Evolutionary conservation across 345 rosid genomes (phyloP).

Genomic region (Combretum micranthum): DNA sequence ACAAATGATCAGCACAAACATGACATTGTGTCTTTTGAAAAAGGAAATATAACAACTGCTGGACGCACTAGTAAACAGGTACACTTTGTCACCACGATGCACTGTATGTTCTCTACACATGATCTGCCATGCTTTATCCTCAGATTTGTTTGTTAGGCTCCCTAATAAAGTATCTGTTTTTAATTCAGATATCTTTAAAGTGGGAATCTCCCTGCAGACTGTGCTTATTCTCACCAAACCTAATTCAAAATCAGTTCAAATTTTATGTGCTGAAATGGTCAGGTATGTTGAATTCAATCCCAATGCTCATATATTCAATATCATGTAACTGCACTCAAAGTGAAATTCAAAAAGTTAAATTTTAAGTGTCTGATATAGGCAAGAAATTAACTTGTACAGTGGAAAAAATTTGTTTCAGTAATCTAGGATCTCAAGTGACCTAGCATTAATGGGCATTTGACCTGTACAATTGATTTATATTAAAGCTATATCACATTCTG

Average conservation of each 20-base stretch:
- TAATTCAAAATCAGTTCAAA: slow-evolving; percentile 68
- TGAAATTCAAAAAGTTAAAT: too few relatives aligned
- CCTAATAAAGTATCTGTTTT: slow-evolving; percentile 19
- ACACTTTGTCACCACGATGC: background rate
- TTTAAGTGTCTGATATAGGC: too few relatives aligned
- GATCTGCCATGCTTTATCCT: background rate
- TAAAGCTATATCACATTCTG: too few relatives aligned
- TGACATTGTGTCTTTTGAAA: slow-evolving; percentile 92
- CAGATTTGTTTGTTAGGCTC: slow-evolving; percentile 9
- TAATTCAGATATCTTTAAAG: slow-evolving; percentile 79
- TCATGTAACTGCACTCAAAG: too few relatives aligned
- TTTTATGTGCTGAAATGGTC: slow-evolving; percentile 75
- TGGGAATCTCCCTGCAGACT: slow-evolving; percentile 94
- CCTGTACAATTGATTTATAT: too few relatives aligned
- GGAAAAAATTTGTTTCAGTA: too few relatives aligned
- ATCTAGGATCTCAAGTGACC: too few relatives aligned
- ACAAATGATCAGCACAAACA: slow-evolving; percentile 85
- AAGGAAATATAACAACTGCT: slow-evolving; percentile 84
- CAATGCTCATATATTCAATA: too few relatives aligned
- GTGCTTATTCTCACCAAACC: slow-evolving; percentile 91
- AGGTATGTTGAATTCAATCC: slow-evolving; percentile 35
- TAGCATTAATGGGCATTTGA: too few relatives aligned
- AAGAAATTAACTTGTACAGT: too few relatives aligned
- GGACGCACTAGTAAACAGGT: slow-evolving; percentile 96
- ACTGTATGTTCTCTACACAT: background rate